These are phyloP conservation scores for Ganoderma resinaceum DNA, from an alignment of 1,284 basidiomycete species.

Conservation along the genomic window DNA sequence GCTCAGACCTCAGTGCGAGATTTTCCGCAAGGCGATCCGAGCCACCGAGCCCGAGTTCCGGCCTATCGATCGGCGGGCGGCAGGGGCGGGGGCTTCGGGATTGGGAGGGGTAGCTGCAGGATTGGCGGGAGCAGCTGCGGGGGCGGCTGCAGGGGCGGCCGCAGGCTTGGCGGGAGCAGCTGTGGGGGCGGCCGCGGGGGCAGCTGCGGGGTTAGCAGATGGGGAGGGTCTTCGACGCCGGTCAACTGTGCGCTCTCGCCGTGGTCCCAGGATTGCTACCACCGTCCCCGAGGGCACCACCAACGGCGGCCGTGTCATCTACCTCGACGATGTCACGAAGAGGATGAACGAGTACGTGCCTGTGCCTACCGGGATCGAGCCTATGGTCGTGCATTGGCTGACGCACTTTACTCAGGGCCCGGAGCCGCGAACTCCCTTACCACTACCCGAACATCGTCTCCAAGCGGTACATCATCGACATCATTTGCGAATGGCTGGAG, in stretches of 20 bases:
- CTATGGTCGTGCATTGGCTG: background rate
- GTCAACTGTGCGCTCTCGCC: background rate
- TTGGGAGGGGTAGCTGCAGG: background rate
- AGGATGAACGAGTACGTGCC: slow-evolving; percentile 53
- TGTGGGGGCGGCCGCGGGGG: background rate
- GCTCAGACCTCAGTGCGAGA: slow-evolving; percentile 56
- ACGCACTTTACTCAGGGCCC: slow-evolving; percentile 50
- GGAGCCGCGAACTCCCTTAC: slow-evolving; percentile 73
- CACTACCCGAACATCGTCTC: slow-evolving; percentile 71
- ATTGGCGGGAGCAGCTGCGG: background rate
- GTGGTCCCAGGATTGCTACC: background rate
- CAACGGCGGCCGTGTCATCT: slow-evolving; percentile 44
- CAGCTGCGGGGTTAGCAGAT: background rate
- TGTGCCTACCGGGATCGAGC: background rate
- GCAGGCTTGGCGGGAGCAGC: background rate
- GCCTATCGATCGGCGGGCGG: slow-evolving; percentile 36
- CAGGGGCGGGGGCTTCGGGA: background rate
- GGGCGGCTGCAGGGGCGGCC: background rate
- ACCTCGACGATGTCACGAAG: slow-evolving; percentile 61
- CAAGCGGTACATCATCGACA: slow-evolving; percentile 51
- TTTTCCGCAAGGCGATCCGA: slow-evolving; percentile 56
- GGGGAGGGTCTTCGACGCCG: background rate
- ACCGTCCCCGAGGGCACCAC: background rate
- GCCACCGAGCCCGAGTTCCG: slow-evolving; percentile 58
- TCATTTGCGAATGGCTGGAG: slow-evolving; percentile 55